These are phyloP conservation scores for Colletotrichum sp. DNA, from an alignment of 2,329 filamentous ascomycete genomes.

Conservation along the genomic window DNA sequence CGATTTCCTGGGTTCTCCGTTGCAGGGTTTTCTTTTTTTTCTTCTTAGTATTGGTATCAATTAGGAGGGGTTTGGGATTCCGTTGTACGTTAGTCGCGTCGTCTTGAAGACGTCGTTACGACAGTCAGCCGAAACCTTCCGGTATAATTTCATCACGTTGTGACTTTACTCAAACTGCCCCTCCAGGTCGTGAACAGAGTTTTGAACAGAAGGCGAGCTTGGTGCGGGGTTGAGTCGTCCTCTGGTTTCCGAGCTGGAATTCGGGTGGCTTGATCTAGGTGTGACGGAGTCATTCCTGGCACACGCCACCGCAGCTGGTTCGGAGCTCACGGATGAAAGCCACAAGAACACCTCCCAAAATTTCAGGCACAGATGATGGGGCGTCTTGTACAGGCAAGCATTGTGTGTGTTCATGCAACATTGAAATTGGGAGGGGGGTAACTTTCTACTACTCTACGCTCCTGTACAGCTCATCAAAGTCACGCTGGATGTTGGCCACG, in stretches of 20 bases:
- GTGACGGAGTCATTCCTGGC: background rate
- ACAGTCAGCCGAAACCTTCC: background rate
- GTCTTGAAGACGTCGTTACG: background rate
- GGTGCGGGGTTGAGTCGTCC: background rate
- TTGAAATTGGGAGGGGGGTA: background rate
- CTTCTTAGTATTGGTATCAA: background rate
- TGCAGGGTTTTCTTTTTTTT: background rate
- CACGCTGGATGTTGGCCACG: slow-evolving; percentile 56
- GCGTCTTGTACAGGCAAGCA: background rate
- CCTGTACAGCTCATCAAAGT: slow-evolving; percentile 54
- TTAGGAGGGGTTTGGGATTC: background rate
- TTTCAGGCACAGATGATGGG: background rate
- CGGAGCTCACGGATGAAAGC: slow-evolving; percentile 12
- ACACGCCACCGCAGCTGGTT: background rate
- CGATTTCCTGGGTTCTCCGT: background rate
- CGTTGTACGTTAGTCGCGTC: background rate
- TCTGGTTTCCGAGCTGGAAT: background rate
- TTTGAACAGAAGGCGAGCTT: background rate
- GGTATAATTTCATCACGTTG: slow-evolving; percentile 15
- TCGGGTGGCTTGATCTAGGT: background rate
- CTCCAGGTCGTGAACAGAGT: background rate
- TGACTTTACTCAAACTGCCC: background rate
- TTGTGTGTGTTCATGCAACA: background rate
- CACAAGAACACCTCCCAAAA: background rate
- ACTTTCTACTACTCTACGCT: slow-evolving; percentile 25